Percentiles rank a stretch among this genome's conserved stretches.
These are phyloP conservation scores for Alternaria ventricosa DNA, from an alignment of 2,329 filamentous ascomycete species.

Conservation along the genomic window DNA sequence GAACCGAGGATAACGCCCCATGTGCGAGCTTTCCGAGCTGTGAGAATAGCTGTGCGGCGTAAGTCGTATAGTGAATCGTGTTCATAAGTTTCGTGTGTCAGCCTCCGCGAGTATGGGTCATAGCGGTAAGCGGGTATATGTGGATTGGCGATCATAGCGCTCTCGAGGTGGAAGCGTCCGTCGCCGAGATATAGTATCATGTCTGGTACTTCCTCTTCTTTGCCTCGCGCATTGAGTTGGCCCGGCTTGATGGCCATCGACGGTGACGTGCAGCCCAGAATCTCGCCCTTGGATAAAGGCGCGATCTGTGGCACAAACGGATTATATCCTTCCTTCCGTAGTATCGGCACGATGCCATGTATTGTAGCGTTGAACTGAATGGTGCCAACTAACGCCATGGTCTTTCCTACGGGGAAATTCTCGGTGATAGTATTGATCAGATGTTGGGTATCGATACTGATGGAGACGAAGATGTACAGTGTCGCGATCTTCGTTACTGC, in stretches of 20 bases:
- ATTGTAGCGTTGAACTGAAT: slow-evolving; percentile 99
- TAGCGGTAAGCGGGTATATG: slow-evolving; percentile 90
- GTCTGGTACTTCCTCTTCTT: slow-evolving; percentile 59
- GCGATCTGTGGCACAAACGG: slow-evolving; percentile 91
- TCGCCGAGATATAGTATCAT: slow-evolving; percentile 89
- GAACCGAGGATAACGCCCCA: slow-evolving; percentile 96
- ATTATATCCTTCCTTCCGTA: slow-evolving; percentile 84
- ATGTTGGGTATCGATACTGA: slow-evolving; percentile 90
- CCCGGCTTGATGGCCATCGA: slow-evolving; percentile 45
- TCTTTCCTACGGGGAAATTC: slow-evolving; percentile 86
- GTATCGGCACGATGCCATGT: slow-evolving; percentile 77
- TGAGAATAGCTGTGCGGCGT: slow-evolving; percentile 75
- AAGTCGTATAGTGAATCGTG: slow-evolving; percentile 89
- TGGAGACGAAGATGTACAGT: slow-evolving; percentile 97
- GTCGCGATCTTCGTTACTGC: slow-evolving; percentile 97
- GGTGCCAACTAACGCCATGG: slow-evolving; percentile 90
- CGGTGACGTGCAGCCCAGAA: slow-evolving; percentile 95
- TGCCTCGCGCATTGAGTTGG: slow-evolving; percentile 55
- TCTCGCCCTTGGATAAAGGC: slow-evolving; percentile 92
- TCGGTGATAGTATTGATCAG: slow-evolving; percentile 84
- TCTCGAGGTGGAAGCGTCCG: slow-evolving; percentile 94
- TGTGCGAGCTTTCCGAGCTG: slow-evolving; percentile 78
- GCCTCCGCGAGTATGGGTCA: slow-evolving; percentile 90
- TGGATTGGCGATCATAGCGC: slow-evolving; percentile 99
- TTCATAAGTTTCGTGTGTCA: slow-evolving; percentile 90